phyloP scores from a whole-genome alignment of 139 green algal species.

The Closterium sp. region DNA sequence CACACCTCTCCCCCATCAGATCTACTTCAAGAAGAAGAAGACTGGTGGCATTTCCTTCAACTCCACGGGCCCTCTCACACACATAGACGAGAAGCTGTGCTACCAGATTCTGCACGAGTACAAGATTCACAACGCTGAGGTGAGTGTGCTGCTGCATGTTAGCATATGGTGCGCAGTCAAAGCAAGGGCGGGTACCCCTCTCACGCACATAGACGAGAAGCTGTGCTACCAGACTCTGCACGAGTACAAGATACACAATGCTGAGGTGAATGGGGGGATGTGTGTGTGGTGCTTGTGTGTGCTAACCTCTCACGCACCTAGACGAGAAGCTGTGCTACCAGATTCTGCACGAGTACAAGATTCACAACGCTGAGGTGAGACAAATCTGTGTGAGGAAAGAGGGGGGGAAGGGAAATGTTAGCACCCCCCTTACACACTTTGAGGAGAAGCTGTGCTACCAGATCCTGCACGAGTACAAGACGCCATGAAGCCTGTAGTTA shows the following conservation, averaged over 20 bases:
- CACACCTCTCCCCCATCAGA: constrained; percentile 33
- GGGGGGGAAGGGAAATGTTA: too few relatives aligned
- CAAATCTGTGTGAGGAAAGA: too few relatives aligned
- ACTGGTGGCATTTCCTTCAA: constrained; percentile 91
- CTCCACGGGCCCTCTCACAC: constrained; percentile 67
- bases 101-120: constrained; percentile 88
- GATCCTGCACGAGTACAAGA: constrained; percentile 89
- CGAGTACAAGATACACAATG: constrained; percentile 93
- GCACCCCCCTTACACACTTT: neutral
- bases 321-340: constrained; percentile 87
- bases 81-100: constrained; percentile 75
- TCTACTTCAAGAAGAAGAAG: constrained; percentile 96
- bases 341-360: constrained; percentile 89
- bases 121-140: constrained; percentile 89
- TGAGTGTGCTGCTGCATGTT: neutral
- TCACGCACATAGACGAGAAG: constrained; percentile 91
- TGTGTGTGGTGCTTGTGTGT: too few relatives aligned
- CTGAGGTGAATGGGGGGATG: constrained; percentile 60
- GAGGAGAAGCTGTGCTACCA: constrained; percentile 57
- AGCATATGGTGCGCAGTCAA: too few relatives aligned
- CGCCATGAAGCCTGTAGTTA: too few relatives aligned
- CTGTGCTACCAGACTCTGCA: constrained; percentile 84
- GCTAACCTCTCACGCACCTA: constrained; percentile 68
- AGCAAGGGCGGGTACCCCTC: neutral
- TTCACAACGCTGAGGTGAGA: constrained; percentile 79